phyloP scores from a whole-genome alignment of 2,329 filamentous ascomycete species.

The Xylaria sp. region DNA sequence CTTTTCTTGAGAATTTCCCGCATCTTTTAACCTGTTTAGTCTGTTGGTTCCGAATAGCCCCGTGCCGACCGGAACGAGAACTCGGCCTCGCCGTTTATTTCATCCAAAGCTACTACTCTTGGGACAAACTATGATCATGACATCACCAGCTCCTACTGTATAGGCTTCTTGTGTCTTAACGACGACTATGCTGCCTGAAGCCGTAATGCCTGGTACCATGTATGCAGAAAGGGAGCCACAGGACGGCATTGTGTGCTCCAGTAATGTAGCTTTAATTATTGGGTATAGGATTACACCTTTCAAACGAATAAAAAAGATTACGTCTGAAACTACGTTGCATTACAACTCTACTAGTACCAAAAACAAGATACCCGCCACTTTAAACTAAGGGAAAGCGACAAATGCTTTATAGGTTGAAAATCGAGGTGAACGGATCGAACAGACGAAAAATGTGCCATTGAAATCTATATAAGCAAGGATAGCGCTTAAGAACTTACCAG shows the following conservation, averaged over 20 bases:
- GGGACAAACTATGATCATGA: not conserved
- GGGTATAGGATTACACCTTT: not conserved
- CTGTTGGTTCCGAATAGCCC: not conserved
- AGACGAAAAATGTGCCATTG: not conserved
- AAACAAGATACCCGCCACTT: not conserved
- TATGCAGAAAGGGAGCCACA: not conserved
- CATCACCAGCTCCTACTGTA: constrained; percentile 7
- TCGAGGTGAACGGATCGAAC: not conserved
- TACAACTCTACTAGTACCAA: not conserved
- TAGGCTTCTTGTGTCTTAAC: not conserved
- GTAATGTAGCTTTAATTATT: not conserved
- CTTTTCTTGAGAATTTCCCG: not conserved
- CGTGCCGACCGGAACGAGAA: not conserved
- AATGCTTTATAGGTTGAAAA: not conserved
- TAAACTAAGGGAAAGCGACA: not conserved
- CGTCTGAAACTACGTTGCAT: not conserved
- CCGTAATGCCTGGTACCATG: not conserved
- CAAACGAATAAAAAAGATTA: not conserved
- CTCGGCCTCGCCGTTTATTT: not conserved
- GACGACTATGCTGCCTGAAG: not conserved
- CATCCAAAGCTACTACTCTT: not conserved
- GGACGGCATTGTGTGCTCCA: too few species aligned
- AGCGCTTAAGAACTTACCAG: not conserved
- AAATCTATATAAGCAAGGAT: not conserved
- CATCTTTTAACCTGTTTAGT: not conserved